Conservation (phyloP, 805 yeast genomes). For the Saturnispora galanensis region DNA sequence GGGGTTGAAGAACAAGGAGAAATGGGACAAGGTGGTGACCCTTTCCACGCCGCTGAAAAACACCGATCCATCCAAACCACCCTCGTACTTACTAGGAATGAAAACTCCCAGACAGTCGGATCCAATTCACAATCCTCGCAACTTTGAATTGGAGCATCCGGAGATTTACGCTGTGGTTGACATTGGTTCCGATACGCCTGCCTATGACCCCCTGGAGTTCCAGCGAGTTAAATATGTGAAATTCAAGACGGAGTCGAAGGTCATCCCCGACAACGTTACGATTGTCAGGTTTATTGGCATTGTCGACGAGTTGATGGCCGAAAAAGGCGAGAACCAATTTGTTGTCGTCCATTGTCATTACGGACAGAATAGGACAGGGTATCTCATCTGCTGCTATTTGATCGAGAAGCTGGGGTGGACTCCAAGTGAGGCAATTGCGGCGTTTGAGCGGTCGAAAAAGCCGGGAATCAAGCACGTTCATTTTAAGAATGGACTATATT, state of each 20-base stretch:
- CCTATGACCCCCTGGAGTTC: constrained; percentile 55
- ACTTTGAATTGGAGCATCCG: constrained; percentile 40
- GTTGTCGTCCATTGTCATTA: constrained; percentile 73
- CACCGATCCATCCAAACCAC: constrained; percentile 19
- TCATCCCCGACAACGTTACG: constrained; percentile 56
- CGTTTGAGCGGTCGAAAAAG: constrained; percentile 44
- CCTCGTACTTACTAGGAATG: constrained; percentile 55
- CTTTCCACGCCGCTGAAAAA: constrained; percentile 36
- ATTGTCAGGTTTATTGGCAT: constrained; percentile 46
- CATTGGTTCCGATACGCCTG: constrained; percentile 61
- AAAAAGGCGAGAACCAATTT: constrained; percentile 24
- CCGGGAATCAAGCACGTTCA: constrained; percentile 77
- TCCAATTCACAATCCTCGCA: constrained; percentile 44
- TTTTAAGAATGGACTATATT: constrained; percentile 61
- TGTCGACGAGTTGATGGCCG: constrained; percentile 35
- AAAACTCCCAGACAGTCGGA: constrained; percentile 65
- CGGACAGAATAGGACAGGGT: constrained; percentile 75
- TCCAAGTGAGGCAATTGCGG: constrained; percentile 53
- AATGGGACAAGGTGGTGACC: constrained; percentile 52
- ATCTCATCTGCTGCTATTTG: constrained; percentile 57
- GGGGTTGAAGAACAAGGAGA: constrained; percentile 67
- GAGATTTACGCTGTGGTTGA: constrained; percentile 54
- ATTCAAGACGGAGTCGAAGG: constrained; percentile 69
- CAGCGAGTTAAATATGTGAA: constrained; percentile 49
- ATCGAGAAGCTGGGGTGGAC: constrained; percentile 50